These are phyloP conservation scores for Globisporangium ultimum DNA, from an alignment of 352 stramenopile genomes.

Conservation along the genomic window DNA sequence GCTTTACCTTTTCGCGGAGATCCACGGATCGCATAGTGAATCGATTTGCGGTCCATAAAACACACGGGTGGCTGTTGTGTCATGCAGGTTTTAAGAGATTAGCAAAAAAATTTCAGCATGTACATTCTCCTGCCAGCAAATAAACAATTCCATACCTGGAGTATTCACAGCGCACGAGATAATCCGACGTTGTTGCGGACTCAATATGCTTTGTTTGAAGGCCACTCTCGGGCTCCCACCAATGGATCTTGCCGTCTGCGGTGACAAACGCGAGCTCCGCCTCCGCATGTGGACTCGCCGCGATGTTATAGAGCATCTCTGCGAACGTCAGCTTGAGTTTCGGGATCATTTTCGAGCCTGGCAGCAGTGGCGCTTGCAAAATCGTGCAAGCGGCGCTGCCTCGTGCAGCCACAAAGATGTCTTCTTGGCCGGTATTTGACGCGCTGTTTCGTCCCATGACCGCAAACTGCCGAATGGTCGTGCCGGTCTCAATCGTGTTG, in stretches of 20 bases:
- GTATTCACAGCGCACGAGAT: slow-evolving; percentile 65
- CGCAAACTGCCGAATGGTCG: slow-evolving; percentile 55
- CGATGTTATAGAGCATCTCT: slow-evolving; percentile 55
- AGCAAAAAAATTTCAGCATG: not conserved
- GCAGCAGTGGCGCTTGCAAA: slow-evolving; percentile 19
- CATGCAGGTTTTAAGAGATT: not conserved
- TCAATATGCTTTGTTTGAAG: slow-evolving; percentile 31
- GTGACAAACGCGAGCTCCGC: slow-evolving; percentile 57
- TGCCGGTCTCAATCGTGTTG: slow-evolving; percentile 50
- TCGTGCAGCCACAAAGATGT: slow-evolving; percentile 36
- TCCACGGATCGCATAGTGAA: slow-evolving; percentile 43
- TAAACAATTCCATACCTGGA: slow-evolving; percentile 38
- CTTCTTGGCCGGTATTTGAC: slow-evolving; percentile 21
- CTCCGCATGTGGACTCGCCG: slow-evolving; percentile 59
- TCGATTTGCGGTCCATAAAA: slow-evolving; percentile 60
- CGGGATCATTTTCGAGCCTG: slow-evolving; percentile 21
- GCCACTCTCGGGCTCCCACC: slow-evolving; percentile 44
- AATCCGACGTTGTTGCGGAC: slow-evolving; percentile 22
- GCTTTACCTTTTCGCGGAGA: slow-evolving; percentile 31
- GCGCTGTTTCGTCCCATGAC: slow-evolving; percentile 43
- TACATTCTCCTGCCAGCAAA: not conserved
- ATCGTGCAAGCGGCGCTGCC: slow-evolving; percentile 40
- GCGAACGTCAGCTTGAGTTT: slow-evolving; percentile 54
- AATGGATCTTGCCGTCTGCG: slow-evolving; percentile 38
- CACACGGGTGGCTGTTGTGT: slow-evolving; percentile 52